These are phyloP conservation scores for Agaricus subrufescens DNA, from an alignment of 768 basidiomycete genomes.

Conservation along the genomic window DNA sequence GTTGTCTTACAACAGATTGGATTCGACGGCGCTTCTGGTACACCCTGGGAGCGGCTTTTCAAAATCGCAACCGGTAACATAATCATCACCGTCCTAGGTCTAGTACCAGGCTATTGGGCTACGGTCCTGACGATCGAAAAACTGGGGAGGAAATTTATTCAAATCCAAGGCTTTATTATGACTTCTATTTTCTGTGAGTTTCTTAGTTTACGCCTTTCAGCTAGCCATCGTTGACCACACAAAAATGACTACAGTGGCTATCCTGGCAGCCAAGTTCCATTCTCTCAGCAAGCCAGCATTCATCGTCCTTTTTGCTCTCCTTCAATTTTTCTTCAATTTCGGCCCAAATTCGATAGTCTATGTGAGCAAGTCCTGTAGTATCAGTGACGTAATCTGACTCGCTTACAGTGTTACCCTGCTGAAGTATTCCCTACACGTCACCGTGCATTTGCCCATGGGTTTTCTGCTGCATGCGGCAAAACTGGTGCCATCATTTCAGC, in stretches of 20 bases:
- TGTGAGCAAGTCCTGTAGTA: conserved; percentile 18
- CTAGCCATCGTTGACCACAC: background rate
- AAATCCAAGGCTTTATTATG: conserved; percentile 69
- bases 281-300: conserved; percentile 53
- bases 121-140: conserved; percentile 67
- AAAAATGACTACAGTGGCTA: conserved; percentile 40
- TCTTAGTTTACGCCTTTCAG: conserved; percentile 6
- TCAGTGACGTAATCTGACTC: background rate
- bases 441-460: conserved; percentile 69
- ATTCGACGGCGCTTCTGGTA: conserved; percentile 51
- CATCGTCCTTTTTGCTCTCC: conserved; percentile 67
- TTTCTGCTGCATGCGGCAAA: conserved; percentile 72
- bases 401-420: conserved; percentile 59
- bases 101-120: conserved; percentile 60
- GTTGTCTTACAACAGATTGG: conserved; percentile 75
- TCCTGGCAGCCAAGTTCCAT: conserved; percentile 64
- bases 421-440: conserved; percentile 80
- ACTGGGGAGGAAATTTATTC: conserved; percentile 73
- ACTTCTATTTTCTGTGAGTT: conserved; percentile 55
- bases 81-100: conserved; percentile 71
- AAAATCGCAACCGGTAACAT: conserved; percentile 63
- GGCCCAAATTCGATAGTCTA: conserved; percentile 67
- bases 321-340: conserved; percentile 85
- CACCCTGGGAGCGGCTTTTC: conserved; percentile 63
- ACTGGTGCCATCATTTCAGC: conserved; percentile 74